Evolutionary conservation across 352 stramenopile genomes (phyloP), one percentile per base, ranked within the genome.

Genomic region (Globisporangium viniferum): DNA sequence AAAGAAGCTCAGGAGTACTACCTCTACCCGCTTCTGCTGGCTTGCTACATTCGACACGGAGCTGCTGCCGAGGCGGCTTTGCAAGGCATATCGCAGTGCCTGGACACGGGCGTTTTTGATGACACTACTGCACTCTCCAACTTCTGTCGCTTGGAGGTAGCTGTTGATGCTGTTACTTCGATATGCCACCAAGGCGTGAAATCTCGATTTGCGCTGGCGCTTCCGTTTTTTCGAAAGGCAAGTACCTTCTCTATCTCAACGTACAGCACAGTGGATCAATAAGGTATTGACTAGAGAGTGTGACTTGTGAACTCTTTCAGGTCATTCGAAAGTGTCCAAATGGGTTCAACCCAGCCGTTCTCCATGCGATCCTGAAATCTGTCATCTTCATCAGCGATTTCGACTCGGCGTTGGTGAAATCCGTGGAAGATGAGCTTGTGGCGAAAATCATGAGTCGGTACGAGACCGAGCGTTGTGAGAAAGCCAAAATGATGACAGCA

Each of bases 341-440:
- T 31, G 77, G 75, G 0, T 89, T 90, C 59, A 65, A 76, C 5
- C 67, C 83, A 0, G 59, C 56, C 8, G 64, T 94, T 14, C 73
- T 95, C n/a, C 88, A 95, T 49, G 73, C 81, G 10, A 77, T 81
- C 18, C 61, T 93, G 33, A 91, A 89, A 55, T 75, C 84, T 0
- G 59, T 94, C n/a, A 88, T 81, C 22, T 94, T 93, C 48, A 86
- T 94, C 8, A 85, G 83, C 5, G 84, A 95, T 39, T 93, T 90
- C 41, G 84, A 93, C 59, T 70, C 80, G 0, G 71, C 82, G 3
- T 53, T 91, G 5, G 76, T 84, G 22, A 94, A 92, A 53, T 70
- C 73, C 0, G 73, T 92, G 6, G 81, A 92, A 65, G 76, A 91
- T 60, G 88, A 92, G 51, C 62, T 95, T 27, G 79, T 94, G 29